A percentile compares a stretch with the other conserved stretches of the same genome.
phyloP scores from a whole-genome alignment of 352 stramenopile species.

The Phytophthora syringae region DNA sequence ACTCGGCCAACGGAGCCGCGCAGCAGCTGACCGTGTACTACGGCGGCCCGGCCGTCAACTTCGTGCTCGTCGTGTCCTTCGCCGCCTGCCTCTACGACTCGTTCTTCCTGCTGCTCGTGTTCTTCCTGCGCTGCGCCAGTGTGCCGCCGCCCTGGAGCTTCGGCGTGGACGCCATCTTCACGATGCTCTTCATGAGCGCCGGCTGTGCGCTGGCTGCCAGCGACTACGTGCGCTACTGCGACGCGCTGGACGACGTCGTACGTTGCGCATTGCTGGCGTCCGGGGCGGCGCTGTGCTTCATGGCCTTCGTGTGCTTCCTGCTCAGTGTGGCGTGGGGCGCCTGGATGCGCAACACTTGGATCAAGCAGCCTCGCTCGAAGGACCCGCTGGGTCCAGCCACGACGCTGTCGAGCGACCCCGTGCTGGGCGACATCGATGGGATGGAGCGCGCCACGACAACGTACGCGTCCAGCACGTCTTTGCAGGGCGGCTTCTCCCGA shows the following conservation, averaged over 20 bases:
- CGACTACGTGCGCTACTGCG: constrained; percentile 76
- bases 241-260: constrained; percentile 44
- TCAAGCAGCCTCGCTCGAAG: constrained; percentile 31
- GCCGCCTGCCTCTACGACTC: constrained; percentile 55
- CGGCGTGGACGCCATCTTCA: constrained; percentile 64
- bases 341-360: constrained; percentile 52
- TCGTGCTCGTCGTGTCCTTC: constrained; percentile 70
- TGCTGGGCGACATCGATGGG: constrained; percentile 31
- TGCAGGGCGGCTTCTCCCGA: constrained; percentile 34
- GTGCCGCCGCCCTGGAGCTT: constrained; percentile 58
- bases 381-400: constrained; percentile 7
- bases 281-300: constrained; percentile 58
- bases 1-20: constrained; percentile 3
- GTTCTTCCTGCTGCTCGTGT: constrained; percentile 60
- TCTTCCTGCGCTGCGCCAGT: constrained; percentile 31
- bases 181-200: constrained; percentile 72
- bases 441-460: constrained; percentile 31
- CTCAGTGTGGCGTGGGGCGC: constrained; percentile 65
- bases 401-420: constrained; percentile 5
- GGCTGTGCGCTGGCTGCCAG: constrained; percentile 63
- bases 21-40: constrained; percentile 61
- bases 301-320: constrained; percentile 67
- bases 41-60: constrained; percentile 63
- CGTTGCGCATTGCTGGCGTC: constrained; percentile 58
- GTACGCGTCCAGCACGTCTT: constrained; percentile 34